A percentile compares a stretch with the other conserved stretches of the same genome.
phyloP scores from a whole-genome alignment of 257 asterid genomes.

The Haberlea rhodopensis region DNA sequence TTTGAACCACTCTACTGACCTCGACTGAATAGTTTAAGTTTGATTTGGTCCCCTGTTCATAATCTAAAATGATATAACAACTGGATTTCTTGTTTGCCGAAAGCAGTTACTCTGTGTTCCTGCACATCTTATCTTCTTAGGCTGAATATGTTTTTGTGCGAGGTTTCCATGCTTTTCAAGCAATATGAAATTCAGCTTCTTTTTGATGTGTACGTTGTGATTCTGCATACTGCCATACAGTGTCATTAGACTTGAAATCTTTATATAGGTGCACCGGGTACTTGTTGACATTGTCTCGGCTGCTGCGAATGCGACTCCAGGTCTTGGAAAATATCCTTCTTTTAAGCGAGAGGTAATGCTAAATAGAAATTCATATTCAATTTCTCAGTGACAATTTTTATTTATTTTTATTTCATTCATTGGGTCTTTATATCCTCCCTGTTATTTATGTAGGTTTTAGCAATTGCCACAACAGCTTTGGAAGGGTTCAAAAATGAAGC shows the following conservation, averaged over 20 bases:
- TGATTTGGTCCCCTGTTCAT: neutral
- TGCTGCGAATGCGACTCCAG: conserved; percentile 95
- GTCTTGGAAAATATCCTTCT: conserved; percentile 98
- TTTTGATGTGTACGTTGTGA: neutral
- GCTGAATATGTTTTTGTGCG: neutral
- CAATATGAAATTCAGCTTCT: conserved; percentile 3
- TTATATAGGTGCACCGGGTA: conserved; percentile 79
- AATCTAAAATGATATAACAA: neutral
- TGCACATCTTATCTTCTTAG: neutral
- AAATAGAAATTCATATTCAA: neutral
- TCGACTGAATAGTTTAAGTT: neutral
- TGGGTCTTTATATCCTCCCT: conserved; percentile 5
- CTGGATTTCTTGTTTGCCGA: neutral
- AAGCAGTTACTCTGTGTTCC: neutral
- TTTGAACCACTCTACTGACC: neutral
- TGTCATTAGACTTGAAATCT: neutral
- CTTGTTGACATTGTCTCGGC: conserved; percentile 85
- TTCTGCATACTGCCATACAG: too few species aligned
- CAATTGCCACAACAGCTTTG: conserved; percentile 70
- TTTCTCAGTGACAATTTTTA: neutral
- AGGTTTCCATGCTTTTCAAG: neutral
- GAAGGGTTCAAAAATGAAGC: conserved; percentile 80
- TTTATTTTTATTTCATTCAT: neutral
- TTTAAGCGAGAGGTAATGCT: conserved; percentile 84
- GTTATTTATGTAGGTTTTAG: conserved; percentile 50